phyloP scores from a whole-genome alignment of 2,329 filamentous ascomycete species.

The Aureobasidium pullulans region DNA sequence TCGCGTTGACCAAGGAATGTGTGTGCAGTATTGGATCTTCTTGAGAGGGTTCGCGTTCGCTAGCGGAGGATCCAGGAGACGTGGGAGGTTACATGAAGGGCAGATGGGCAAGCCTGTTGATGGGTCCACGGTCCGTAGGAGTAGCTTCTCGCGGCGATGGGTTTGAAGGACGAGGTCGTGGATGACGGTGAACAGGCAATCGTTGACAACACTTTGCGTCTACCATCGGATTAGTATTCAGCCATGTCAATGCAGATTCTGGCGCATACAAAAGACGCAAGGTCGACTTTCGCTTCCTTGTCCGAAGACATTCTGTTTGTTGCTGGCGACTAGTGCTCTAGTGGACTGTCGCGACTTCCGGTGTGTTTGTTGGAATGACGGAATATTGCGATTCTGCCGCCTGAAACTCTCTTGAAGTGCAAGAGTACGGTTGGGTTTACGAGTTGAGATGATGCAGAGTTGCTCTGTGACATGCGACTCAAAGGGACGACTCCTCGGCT shows the following conservation, averaged over 20 bases:
- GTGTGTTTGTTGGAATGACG: not conserved
- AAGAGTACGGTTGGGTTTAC: not conserved
- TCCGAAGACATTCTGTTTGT: conserved; percentile 4
- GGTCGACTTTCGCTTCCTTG: conserved; percentile 13
- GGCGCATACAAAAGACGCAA: conserved; percentile 7
- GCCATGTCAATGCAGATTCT: not conserved
- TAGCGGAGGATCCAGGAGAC: conserved; percentile 62
- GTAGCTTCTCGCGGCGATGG: conserved; percentile 71
- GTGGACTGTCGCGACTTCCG: not conserved
- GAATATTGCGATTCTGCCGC: not conserved
- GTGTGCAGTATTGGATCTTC: conserved; percentile 63
- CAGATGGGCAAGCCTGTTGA: conserved; percentile 66
- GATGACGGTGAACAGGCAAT: conserved; percentile 68
- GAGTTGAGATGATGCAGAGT: not conserved
- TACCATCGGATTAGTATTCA: not conserved
- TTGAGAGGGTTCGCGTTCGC: conserved; percentile 38
- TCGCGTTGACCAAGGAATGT: conserved; percentile 69
- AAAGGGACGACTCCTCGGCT: not conserved
- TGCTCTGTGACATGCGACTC: not conserved
- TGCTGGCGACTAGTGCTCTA: not conserved
- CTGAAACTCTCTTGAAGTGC: not conserved
- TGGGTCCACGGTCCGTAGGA: conserved; percentile 66
- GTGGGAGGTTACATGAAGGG: conserved; percentile 65
- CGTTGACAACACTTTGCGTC: conserved; percentile 60
- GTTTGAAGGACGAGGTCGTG: conserved; percentile 67